Evolutionary conservation across 1,284 basidiomycete species (phyloP), one percentile per base, ranked within the genome.

Genomic region (Heterobasidion parviporum): DNA sequence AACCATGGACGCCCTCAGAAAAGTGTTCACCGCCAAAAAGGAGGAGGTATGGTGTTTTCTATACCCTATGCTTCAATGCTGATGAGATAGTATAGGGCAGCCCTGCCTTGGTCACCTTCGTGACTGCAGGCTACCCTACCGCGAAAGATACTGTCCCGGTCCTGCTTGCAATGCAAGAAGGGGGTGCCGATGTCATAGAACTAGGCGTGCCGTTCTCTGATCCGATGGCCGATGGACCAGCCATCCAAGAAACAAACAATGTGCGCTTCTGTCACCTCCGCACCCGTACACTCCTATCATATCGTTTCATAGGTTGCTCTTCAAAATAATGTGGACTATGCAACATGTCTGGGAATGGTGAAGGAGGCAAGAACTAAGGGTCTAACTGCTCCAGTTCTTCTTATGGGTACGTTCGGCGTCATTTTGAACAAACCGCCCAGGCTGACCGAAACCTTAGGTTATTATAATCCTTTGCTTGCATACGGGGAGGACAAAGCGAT

Each of bases 121-220:
- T 97, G 62, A 98, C 94, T 20, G 94, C 93, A 56, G 94, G 94
- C 32, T 97, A 85, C 72, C 94, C 94, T 26, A 83, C 76, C 10
- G 71, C 72, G 54, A 76, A 85, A 64, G 86, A 89, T 59, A 98
- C 96, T 0, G 92, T 97, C 14, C 85, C 91, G 3, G 78, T 96
- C 56, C 72, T 98, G 75, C 82, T 98, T 43, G 89, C 89, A 18
- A 89, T 99, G 81, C 88, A 98, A 71, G 80, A 82, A 49, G 96
- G 95, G 51, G 97, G 96, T 20, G 85, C 92, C 50, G 94, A 98
- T 70, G 84, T 98, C 62, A 96, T 99, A 62, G 96, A 99, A 72
- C 81, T 99, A 36, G 97, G 97, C 32, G 82, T 98, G 41, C 96
- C 94, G 0, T 98, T 98, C 76, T 94, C 91, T 56, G 96, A 99